Evolutionary conservation across 768 basidiomycete genomes (phyloP).

Genomic region (Tricholoma sp.): DNA sequence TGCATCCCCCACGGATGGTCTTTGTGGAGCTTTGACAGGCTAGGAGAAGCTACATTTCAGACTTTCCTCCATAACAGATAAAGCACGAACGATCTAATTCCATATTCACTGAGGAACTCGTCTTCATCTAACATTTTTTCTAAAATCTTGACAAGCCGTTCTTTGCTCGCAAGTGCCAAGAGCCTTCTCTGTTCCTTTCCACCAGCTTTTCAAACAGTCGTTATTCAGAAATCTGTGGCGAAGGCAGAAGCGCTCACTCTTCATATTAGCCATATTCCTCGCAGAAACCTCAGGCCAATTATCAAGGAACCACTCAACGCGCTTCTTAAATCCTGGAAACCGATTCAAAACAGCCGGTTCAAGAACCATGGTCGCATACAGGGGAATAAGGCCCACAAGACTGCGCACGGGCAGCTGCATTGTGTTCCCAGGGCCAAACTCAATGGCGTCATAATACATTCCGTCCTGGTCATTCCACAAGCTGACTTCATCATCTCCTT

Average conservation of each 20-base stretch:
- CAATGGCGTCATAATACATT: constrained; percentile 97
- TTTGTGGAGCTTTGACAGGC: constrained; percentile 86
- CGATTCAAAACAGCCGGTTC: constrained; percentile 86
- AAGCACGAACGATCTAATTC: constrained; percentile 82
- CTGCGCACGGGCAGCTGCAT: constrained; percentile 93
- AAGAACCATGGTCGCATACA: constrained; percentile 91
- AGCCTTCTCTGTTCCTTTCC: constrained; percentile 86
- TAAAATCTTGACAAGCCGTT: constrained; percentile 80
- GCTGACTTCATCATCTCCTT: constrained; percentile 71
- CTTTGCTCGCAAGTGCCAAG: constrained; percentile 87
- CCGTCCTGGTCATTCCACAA: constrained; percentile 97
- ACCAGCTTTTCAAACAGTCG: constrained; percentile 23
- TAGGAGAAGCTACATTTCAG: constrained; percentile 22
- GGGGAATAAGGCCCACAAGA: constrained; percentile 95
- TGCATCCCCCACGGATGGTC: constrained; percentile 93
- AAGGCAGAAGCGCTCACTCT: constrained; percentile 40
- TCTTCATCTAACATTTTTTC: constrained; percentile 97
- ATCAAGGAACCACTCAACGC: constrained; percentile 98
- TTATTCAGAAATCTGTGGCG: not conserved
- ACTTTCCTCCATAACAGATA: not conserved
- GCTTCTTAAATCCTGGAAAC: constrained; percentile 97
- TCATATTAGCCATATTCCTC: constrained; percentile 96
- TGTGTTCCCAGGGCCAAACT: constrained; percentile 73
- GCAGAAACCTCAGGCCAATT: constrained; percentile 83
- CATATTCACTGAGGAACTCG: constrained; percentile 94